phyloP scores from a whole-genome alignment of 257 asterid genomes.

The Solanum virginianum region DNA sequence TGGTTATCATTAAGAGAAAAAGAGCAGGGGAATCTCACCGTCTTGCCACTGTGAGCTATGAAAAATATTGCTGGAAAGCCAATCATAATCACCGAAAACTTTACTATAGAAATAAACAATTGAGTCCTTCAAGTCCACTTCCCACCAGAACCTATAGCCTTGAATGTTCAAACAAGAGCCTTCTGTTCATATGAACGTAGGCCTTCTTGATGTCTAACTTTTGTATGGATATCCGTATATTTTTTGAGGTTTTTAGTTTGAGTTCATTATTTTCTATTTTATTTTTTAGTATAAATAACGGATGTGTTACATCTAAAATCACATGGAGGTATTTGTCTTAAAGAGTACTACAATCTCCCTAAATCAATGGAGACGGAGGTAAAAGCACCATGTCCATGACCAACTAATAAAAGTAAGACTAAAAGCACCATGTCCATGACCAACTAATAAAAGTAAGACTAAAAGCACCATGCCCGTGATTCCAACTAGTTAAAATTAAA shows the following conservation, averaged over 20 bases:
- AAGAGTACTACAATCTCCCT: background rate
- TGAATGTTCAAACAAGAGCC: background rate
- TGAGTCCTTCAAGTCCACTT: background rate
- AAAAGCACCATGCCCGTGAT: too few relatives aligned
- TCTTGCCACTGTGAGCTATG: background rate
- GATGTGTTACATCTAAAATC: background rate
- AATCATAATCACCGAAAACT: background rate
- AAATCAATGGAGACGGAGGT: background rate
- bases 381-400: background rate
- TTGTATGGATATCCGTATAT: too few relatives aligned
- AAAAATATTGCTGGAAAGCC: background rate
- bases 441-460: too few relatives aligned
- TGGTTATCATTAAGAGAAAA: background rate
- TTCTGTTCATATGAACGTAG: background rate
- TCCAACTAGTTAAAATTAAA: background rate
- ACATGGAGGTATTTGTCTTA: background rate
- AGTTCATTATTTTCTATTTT: background rate
- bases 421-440: background rate
- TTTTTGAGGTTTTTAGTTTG: background rate
- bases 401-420: too few relatives aligned
- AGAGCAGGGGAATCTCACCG: background rate
- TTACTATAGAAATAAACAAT: background rate
- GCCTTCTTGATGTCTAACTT: background rate
- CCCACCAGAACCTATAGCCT: background rate
- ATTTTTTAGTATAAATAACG: too few relatives aligned